These are phyloP conservation scores for Aspergillus ochraceus DNA, from an alignment of 2,329 filamentous ascomycete genomes.

Conservation along the genomic window DNA sequence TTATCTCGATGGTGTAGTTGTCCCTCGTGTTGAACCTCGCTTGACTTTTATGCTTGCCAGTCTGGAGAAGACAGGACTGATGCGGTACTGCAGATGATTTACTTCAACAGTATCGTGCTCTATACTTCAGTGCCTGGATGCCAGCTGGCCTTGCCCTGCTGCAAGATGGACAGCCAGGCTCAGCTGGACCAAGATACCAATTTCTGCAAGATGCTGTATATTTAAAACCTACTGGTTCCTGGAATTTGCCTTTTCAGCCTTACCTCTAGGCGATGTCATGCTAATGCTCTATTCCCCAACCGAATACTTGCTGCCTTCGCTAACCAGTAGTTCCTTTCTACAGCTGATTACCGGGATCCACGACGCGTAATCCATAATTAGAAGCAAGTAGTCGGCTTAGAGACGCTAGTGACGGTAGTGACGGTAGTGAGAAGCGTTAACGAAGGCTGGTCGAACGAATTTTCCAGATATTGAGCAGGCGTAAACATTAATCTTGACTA, in stretches of 20 bases:
- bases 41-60: neutral
- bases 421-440: no score
- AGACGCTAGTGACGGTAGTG: neutral
- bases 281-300: neutral
- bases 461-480: neutral
- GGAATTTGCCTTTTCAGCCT: neutral
- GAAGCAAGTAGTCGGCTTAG: neutral
- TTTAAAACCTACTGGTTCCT: neutral
- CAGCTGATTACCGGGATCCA: neutral
- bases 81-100: neutral
- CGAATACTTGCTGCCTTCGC: conserved; percentile 3
- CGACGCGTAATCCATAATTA: conserved; percentile 1
- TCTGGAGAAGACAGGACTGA: neutral
- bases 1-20: neutral
- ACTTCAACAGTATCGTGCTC: no score
- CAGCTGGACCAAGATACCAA: neutral
- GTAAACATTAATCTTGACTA: neutral
- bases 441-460: no score
- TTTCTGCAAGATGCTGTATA: neutral
- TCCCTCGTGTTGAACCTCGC: neutral
- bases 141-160: neutral
- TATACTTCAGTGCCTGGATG: neutral
- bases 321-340: neutral
- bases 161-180: neutral
- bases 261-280: neutral